A percentile compares a stretch with the other conserved stretches of the same genome.
phyloP scores from a whole-genome alignment of 169 alveolate genomes.

The Plasmodium sp. region DNA sequence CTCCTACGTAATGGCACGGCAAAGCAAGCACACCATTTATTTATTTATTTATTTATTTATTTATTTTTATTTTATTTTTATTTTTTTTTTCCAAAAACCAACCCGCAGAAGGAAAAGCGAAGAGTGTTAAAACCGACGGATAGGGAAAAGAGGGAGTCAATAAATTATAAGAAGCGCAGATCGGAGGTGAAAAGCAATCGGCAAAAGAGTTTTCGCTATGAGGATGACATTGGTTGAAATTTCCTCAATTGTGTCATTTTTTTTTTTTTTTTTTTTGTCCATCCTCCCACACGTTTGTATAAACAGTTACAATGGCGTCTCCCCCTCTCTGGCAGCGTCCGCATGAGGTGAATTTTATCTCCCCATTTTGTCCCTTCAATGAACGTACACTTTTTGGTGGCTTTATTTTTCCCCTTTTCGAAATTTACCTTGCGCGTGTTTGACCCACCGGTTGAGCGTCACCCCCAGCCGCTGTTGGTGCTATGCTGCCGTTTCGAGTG shows the following conservation, averaged over 20 bases:
- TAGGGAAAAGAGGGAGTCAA: slow-evolving; percentile 77
- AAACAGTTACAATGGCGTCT: neutral
- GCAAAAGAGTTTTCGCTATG: slow-evolving; percentile 40
- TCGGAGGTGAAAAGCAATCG: slow-evolving; percentile 81
- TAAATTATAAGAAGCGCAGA: slow-evolving; percentile 79
- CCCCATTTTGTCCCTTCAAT: neutral
- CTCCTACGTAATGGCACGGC: neutral
- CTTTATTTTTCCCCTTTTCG: neutral
- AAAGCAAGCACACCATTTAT: neutral
- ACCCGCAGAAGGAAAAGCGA: slow-evolving; percentile 80
- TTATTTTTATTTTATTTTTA: neutral
- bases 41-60: neutral
- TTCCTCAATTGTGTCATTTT: neutral
- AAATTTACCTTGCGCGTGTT: neutral
- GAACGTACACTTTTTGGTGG: neutral
- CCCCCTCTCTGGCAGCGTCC: neutral
- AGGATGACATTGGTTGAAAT: slow-evolving; percentile 30
- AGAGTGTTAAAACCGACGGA: slow-evolving; percentile 78
- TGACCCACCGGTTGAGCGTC: neutral
- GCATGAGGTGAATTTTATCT: neutral
- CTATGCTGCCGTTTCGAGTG: neutral
- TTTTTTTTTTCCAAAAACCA: neutral
- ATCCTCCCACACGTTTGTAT: neutral
- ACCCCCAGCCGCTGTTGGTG: neutral
- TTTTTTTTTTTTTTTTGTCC: neutral